These are phyloP conservation scores for Syzygium jambos DNA, from an alignment of 345 rosid species.

Conservation along the genomic window DNA sequence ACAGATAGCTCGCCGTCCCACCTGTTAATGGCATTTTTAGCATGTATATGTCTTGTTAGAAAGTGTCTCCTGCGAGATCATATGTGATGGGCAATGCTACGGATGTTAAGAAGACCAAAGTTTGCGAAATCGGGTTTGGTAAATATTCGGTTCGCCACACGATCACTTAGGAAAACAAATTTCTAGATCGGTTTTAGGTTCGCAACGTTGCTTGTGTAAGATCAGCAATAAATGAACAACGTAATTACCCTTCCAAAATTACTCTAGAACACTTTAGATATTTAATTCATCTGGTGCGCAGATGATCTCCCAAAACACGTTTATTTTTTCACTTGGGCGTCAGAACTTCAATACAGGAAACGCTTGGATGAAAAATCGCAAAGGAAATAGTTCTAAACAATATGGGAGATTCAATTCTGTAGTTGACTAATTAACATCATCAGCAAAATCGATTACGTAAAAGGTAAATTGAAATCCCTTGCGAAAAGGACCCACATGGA, in stretches of 20 bases:
- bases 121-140: not conserved
- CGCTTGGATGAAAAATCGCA: not conserved
- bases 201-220: not conserved
- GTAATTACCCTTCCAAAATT: not conserved
- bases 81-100: not conserved
- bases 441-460: not conserved
- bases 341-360: not conserved
- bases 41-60: not conserved
- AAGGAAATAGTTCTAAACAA: not conserved
- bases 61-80: not conserved
- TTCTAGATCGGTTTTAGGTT: not conserved
- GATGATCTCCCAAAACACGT: not conserved
- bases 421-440: not conserved
- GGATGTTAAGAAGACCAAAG: not conserved
- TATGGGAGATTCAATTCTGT: not conserved
- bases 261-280: not conserved
- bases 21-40: slow-evolving; percentile 25
- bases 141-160: not conserved
- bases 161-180: not conserved
- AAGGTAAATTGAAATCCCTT: not conserved
- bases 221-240: not conserved
- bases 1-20: slow-evolving; percentile 69
- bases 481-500: not conserved
- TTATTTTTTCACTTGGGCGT: not conserved
- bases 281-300: not conserved